These are phyloP conservation scores for Termitomyces sp. DNA, from an alignment of 768 basidiomycete species.

Conservation along the genomic window DNA sequence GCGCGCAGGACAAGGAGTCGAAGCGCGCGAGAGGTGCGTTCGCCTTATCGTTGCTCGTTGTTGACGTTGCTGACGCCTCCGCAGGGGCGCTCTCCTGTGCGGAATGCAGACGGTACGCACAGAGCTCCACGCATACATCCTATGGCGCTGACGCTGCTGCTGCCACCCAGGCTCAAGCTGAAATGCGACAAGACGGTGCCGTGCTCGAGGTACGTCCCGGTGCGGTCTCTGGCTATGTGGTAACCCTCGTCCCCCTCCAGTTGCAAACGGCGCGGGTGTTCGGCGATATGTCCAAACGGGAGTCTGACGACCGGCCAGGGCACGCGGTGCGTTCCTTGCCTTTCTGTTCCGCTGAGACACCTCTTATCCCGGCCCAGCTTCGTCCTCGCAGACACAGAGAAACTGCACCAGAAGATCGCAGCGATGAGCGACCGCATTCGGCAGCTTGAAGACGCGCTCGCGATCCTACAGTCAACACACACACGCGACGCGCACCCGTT, in stretches of 20 bases:
- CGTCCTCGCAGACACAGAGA: conserved; percentile 68
- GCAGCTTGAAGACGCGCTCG: conserved; percentile 64
- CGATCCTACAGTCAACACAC: conserved; percentile 43
- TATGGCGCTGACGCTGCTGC: not conserved
- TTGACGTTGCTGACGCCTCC: too few species aligned
- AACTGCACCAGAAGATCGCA: conserved; percentile 61
- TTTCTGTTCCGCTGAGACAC: not conserved
- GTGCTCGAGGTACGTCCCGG: conserved; percentile 40
- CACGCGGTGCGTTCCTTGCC: conserved; percentile 46
- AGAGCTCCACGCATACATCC: too few species aligned
- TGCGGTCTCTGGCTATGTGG: too few species aligned
- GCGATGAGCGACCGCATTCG: conserved; percentile 68
- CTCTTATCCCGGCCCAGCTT: conserved; percentile 33
- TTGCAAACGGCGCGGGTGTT: conserved; percentile 70
- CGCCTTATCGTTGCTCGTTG: not conserved
- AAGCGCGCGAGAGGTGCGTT: conserved; percentile 52
- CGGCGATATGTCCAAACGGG: conserved; percentile 75
- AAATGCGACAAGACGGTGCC: conserved; percentile 73
- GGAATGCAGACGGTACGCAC: conserved; percentile 52
- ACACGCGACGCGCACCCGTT: conserved; percentile 54
- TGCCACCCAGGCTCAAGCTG: conserved; percentile 50
- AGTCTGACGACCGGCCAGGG: conserved; percentile 75
- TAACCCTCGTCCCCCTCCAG: conserved; percentile 15
- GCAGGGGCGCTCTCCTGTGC: conserved; percentile 52
- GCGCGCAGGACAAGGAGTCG: conserved; percentile 59